Conservation (phyloP, 768 basidiomycete species). For the Agrocybe chaxingu region DNA sequence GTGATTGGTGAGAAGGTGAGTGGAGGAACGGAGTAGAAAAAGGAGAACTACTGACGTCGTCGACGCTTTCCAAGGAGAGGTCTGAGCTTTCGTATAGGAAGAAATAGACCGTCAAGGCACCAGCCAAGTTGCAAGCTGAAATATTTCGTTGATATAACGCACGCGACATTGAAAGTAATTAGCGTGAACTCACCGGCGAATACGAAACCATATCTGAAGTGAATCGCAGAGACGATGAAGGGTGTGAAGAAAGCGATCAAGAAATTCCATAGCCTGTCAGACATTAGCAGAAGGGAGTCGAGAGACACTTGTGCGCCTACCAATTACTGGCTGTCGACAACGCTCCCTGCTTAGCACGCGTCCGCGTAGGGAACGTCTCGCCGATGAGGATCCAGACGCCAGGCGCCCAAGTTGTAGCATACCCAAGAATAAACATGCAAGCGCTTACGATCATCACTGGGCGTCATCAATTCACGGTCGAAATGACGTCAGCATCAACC, state of each 20-base stretch:
- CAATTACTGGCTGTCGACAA: conserved; percentile 65
- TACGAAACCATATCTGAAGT: conserved; percentile 65
- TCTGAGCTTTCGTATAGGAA: conserved; percentile 76
- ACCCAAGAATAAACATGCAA: conserved; percentile 70
- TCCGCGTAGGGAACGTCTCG: conserved; percentile 72
- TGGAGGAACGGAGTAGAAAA: background rate
- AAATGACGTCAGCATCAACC: conserved; percentile 1
- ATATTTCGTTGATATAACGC: background rate
- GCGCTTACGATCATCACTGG: conserved; percentile 64
- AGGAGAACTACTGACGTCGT: conserved; percentile 35
- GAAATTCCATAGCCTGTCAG: conserved; percentile 57
- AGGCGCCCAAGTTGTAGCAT: conserved; percentile 72
- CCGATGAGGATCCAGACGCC: conserved; percentile 78
- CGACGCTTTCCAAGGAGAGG: conserved; percentile 63
- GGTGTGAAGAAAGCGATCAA: conserved; percentile 78
- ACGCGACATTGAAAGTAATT: background rate
- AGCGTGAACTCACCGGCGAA: conserved; percentile 49
- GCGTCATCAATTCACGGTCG: background rate
- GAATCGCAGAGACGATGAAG: conserved; percentile 56
- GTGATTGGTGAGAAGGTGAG: background rate
- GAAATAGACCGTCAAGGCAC: conserved; percentile 59
- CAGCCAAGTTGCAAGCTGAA: conserved; percentile 56
- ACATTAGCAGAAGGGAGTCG: too few species aligned
- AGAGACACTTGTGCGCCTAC: conserved; percentile 10
- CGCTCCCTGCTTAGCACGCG: conserved; percentile 68